Evolutionary conservation across 805 yeast genomes (phyloP).

Genomic region (Myxozyma nipponensis): DNA sequence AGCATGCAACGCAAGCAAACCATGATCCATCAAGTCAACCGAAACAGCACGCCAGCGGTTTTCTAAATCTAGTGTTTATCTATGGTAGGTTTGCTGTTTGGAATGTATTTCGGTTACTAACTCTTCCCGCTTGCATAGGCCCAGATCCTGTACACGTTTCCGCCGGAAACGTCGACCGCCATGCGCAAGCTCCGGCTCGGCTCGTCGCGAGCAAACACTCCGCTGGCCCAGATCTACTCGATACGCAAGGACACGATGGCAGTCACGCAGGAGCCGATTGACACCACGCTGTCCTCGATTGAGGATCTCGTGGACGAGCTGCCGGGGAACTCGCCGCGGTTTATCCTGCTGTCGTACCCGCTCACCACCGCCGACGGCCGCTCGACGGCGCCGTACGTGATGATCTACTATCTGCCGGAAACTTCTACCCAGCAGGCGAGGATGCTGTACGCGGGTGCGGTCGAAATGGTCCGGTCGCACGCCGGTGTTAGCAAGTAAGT

Average conservation of each 20-base stretch:
- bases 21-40: background rate
- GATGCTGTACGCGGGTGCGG: constrained; percentile 90
- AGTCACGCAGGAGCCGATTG: constrained; percentile 16
- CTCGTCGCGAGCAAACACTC: constrained; percentile 15
- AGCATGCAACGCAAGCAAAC: background rate
- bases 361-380: constrained; percentile 66
- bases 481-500: constrained; percentile 65
- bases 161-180: constrained; percentile 17
- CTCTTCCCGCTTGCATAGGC: background rate
- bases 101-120: background rate
- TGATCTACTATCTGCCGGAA: constrained; percentile 85
- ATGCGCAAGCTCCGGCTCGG: constrained; percentile 27
- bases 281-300: constrained; percentile 36
- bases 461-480: constrained; percentile 70
- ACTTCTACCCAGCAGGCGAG: constrained; percentile 76
- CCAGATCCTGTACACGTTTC: constrained; percentile 14
- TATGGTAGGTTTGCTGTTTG: background rate
- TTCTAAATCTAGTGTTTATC: too few species aligned
- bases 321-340: constrained; percentile 81
- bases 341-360: constrained; percentile 72
- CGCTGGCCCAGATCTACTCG: constrained; percentile 24
- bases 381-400: constrained; percentile 64
- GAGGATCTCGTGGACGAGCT: constrained; percentile 68
- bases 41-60: too few species aligned
- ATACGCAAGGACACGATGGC: constrained; percentile 11